Percentiles rank a stretch among this genome's conserved stretches.
These are phyloP conservation scores for Xylariaceae sp. DNA, from an alignment of 2,329 filamentous ascomycete species.

Conservation along the genomic window DNA sequence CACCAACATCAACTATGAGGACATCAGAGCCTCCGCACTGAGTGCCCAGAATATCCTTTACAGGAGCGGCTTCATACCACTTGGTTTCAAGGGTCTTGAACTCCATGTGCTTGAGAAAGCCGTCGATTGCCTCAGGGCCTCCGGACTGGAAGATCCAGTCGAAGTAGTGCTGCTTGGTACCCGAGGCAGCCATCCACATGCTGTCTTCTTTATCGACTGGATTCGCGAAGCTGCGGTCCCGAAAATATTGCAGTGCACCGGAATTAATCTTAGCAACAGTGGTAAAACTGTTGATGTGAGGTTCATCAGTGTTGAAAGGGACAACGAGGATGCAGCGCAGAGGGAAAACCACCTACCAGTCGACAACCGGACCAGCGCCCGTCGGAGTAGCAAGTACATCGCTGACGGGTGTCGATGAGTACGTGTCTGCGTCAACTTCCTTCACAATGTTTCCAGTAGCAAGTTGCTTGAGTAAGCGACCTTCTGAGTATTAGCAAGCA, in stretches of 20 bases:
- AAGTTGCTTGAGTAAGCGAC: constrained; percentile 1
- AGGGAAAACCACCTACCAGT: background rate
- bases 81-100: constrained; percentile 1
- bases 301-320: background rate
- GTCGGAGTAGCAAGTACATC: background rate
- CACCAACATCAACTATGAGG: constrained; percentile 1
- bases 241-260: background rate
- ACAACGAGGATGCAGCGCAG: background rate
- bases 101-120: background rate
- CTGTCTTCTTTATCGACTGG: constrained; percentile 1
- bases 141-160: background rate
- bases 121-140: background rate
- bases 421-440: constrained; percentile 1
- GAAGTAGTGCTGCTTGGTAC: background rate
- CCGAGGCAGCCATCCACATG: background rate
- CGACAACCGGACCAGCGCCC: background rate
- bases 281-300: background rate
- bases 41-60: background rate
- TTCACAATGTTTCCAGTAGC: background rate
- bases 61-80: constrained; percentile 1
- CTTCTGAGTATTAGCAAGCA: background rate
- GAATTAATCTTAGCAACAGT: background rate
- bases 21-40: background rate
- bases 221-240: background rate
- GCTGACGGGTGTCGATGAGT: background rate